Base-by-base conservation (phyloP, 495 filamentous ascomycete genomes). In the Xylaria venustula region DNA sequence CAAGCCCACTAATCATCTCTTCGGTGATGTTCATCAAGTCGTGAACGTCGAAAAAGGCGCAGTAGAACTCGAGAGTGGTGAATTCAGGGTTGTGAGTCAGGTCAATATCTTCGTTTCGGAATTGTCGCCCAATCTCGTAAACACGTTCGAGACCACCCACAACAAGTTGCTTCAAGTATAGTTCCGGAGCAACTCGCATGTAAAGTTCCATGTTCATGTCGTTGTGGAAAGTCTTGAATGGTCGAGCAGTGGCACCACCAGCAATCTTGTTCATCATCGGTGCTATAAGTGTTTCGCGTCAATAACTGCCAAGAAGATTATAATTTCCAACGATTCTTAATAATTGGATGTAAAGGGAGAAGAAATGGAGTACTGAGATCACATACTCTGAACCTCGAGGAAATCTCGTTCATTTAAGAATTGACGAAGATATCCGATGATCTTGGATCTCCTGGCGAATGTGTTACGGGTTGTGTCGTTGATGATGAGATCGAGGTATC, bases 11-110 rank as follows among this genome's bases (percentile, higher is more conserved):
- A 25, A 98, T 88, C 8, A 99, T 86, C 59, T 98, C 93, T 73
- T 99, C 95, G 1, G 95, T 98, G 67, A 92, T 78, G 52, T 90
- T 79, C 91, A 98, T 96, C 45, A 97, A 72, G 72, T 99, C 94
- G 74, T 91, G 90, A 48, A 93, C 83, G 76, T 98, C 95, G 37
- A 92, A 91, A 64, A 93, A 97, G 14, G 94, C 94, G 86, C 86
- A 87, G 76, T 99, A 99, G 80, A 97, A 97, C 74, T 99, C 95
- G 69, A 89, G 92, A 12, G 92, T 93, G 11, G 95, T 98, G 81
- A 98, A 99, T 69, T 99, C 94, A 2, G 94, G 94, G 78, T 99
- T 99, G 81, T 99, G 95, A 14, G 94, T 97, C 53, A 95, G 80
- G 77, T 99, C 94, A 67, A 95, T 90, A 54, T 91, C 92, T 73